Evolutionary conservation across 2,329 filamentous ascomycete genomes (phyloP), one percentile per base, ranked within the genome.

Genomic region (Harringtonia lauricola): DNA sequence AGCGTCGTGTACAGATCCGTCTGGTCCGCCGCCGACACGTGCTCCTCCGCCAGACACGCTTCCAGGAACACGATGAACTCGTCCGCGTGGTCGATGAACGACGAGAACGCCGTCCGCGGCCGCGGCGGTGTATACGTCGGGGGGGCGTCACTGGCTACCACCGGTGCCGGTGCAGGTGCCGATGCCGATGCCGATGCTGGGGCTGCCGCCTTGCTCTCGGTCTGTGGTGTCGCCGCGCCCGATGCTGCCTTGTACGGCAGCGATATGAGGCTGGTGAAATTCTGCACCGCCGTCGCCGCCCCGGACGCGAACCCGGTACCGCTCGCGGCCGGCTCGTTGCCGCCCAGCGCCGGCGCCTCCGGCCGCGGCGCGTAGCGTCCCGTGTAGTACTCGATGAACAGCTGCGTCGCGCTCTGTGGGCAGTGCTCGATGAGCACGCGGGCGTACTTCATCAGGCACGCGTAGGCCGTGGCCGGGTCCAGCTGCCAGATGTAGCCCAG

Each of bases 351-450:
- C 1, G 59, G 55, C 2, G 60, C 67, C 34, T 86, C 79, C 43
- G 83, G 74, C 54, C 79, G 85, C 0, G 87, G 86, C 42, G 70
- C 72, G 58, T 89, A 98, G 46, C 76, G 76, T 21, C 87, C 88
- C 0, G 86, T 95, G 58, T 95, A 98, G 59, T 96, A 98, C 43
- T 92, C 84, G 49, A 95, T 86, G 57, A 98, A 96, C 0, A 98
- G 60, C 47, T 84, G 79, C 0, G 90, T 95, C 0, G 89, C 84
- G 44, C 87, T 79, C 47, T 78, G 68, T 2, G 90, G 81, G 52
- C 87, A 90, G 60, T 98, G 80, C 53, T 92, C 86, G 28, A 98
- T 76, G 2, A 98, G 68, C 0, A 95, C 86, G 41, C 88, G 81
- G 3, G 92, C 89, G 57, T 95, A 98, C 59, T 94, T 96, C 80